A percentile compares a stretch with the other conserved stretches of the same genome.
Evolutionary conservation across 495 filamentous ascomycete species (phyloP).

Genomic region (Penicillium turbatum): DNA sequence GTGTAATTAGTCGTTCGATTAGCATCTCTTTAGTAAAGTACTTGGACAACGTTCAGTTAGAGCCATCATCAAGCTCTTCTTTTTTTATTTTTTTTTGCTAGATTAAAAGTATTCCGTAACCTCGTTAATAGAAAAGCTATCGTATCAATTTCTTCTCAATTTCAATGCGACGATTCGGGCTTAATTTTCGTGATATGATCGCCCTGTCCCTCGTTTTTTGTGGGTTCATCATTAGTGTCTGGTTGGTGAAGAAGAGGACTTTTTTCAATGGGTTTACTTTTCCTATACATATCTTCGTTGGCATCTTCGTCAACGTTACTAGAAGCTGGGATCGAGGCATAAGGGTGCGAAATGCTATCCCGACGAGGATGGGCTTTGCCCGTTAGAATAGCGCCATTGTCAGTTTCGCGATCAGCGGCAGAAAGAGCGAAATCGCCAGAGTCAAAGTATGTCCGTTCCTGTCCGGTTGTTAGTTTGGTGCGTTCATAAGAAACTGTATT

Average conservation of each 20-base stretch:
- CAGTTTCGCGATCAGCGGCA: constrained; percentile 20
- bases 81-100: too few species aligned
- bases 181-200: neutral
- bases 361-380: constrained; percentile 27
- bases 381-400: constrained; percentile 24
- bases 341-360: constrained; percentile 28
- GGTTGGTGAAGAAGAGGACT: constrained; percentile 14
- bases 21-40: too few species aligned
- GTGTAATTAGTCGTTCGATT: too few species aligned
- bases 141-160: too few species aligned
- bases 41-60: too few species aligned
- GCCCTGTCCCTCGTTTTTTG: constrained; percentile 4
- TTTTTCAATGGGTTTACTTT: constrained; percentile 4
- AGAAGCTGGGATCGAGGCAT: constrained; percentile 23
- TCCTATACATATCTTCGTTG: constrained; percentile 19
- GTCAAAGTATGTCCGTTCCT: constrained; percentile 34
- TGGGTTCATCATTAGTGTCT: constrained; percentile 3
- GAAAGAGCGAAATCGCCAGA: constrained; percentile 33
- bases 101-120: too few species aligned
- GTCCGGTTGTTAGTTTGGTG: constrained; percentile 6
- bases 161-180: neutral
- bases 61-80: too few species aligned
- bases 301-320: constrained; percentile 28
- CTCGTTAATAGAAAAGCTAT: too few species aligned
- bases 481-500: neutral